Evolutionary conservation across 2,329 filamentous ascomycete genomes (phyloP), one percentile per base, ranked within the genome.

Genomic region (Monosporascus cannonballus): DNA sequence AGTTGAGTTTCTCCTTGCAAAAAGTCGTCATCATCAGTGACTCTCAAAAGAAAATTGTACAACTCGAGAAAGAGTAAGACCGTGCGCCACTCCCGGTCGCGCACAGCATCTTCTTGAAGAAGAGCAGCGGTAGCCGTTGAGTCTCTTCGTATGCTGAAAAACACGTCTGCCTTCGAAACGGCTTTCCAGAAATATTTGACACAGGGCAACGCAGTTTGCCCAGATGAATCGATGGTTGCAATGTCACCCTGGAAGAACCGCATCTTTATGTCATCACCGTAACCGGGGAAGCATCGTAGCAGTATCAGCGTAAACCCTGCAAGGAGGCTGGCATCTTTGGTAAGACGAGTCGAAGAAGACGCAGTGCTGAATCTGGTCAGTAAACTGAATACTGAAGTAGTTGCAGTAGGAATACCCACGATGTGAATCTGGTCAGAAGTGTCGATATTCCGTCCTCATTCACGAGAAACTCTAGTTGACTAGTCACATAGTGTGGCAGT

Each of bases 1-100:
- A 51, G 64, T 59, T 25, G 75, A 73, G 39, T 69, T 72, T 56
- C 80, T 72, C 51, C 78, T 77, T 52, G 83, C 81, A 96, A 87
- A 66, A 99, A 99, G 62, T 99, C 94, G 59, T 97, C 93, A 58
- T 99, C 94, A 61, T 99, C 94, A 67, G 93, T 96, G 36, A 97
- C 83, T 61, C 94, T 88, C 14, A 97, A 75, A 2, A 96, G 84
- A 66, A 97, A 97, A 2, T 88, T 90, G 67, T 96, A 99, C 0
- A 99, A 79, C 63, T 99, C 94, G 6, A 99, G 78, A 65, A 99
- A 97, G 0, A 99, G 79, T 0, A 97, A 76, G 42, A 96, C 83
- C 1, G 94, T 85, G 18, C 87, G 85, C 94, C 94, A 99, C 65
- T 97, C 90, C 59, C 85, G 80, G 71, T 71, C 76, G 69, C 66